A percentile compares a stretch with the other conserved stretches of the same genome.
phyloP scores from a whole-genome alignment of 75 land plant genomes.

The Cryptomeria japonica region DNA sequence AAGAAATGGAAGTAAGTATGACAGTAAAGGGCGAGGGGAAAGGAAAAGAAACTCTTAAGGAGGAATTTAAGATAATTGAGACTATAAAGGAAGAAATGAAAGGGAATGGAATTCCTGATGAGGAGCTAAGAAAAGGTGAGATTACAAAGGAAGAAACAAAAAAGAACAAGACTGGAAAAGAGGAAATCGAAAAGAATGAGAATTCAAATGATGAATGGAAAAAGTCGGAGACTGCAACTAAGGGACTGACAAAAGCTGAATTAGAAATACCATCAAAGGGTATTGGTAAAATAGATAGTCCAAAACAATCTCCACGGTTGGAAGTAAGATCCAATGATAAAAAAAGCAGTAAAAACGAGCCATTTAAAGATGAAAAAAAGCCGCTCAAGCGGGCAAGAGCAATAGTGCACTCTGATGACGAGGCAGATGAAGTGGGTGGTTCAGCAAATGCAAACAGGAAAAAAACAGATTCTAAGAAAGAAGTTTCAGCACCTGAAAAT shows the following conservation, averaged over 20 bases:
- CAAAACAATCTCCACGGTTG: neutral
- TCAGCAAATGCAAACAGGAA: neutral
- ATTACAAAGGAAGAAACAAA: neutral
- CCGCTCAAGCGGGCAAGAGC: constrained; percentile 10
- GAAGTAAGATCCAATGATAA: neutral
- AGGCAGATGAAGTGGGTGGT: neutral
- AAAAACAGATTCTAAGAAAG: neutral
- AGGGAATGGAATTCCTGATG: neutral
- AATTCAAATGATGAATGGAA: neutral
- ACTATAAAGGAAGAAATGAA: neutral
- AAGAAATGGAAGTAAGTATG: neutral
- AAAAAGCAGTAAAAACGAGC: neutral
- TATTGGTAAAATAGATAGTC: neutral
- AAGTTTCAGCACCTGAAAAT: neutral
- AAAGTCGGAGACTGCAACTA: neutral
- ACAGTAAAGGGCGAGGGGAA: neutral
- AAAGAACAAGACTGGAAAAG: neutral
- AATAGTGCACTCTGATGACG: constrained; percentile 10
- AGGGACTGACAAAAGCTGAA: neutral
- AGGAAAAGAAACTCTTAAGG: neutral
- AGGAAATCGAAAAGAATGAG: too few relatives aligned
- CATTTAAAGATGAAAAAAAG: constrained; percentile 10
- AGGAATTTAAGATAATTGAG: neutral
- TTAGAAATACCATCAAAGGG: neutral
- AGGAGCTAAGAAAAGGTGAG: neutral